Conservation (phyloP, 345 rosid genomes). For the Citrus sp. region DNA sequence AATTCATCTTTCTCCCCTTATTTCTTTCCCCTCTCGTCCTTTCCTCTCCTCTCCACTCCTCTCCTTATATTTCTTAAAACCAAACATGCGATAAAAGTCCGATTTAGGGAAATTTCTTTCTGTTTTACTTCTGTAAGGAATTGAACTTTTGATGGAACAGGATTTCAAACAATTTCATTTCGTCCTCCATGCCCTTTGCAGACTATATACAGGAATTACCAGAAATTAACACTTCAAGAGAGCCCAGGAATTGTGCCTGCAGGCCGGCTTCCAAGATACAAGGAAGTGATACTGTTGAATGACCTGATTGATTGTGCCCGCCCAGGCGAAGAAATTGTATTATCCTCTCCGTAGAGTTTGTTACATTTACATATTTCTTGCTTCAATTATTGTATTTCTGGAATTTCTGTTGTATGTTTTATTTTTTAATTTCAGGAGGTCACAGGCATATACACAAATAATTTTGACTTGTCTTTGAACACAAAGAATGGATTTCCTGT, state of each 20-base stretch:
- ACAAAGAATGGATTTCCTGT: conserved; percentile 98
- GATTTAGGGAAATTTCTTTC: background rate
- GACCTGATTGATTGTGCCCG: conserved; percentile 97
- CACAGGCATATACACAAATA: conserved; percentile 91
- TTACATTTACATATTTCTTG: background rate
- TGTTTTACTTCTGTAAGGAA: background rate
- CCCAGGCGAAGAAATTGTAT: conserved; percentile 96
- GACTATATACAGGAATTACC: conserved; percentile 96
- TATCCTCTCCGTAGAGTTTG: conserved; percentile 15
- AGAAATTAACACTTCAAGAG: conserved; percentile 96
- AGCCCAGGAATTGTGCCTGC: conserved; percentile 99
- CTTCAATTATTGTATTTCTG: background rate
- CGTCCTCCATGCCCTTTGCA: conserved; percentile 30
- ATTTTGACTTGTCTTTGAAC: conserved; percentile 89
- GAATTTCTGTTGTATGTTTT: background rate
- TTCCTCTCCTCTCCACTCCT: no score
- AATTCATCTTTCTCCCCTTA: no score
- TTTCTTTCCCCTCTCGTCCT: no score
- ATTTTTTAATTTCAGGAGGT: conserved; percentile 62
- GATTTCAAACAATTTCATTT: background rate
- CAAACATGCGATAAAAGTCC: no score
- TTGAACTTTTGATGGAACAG: background rate
- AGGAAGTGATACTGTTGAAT: conserved; percentile 90
- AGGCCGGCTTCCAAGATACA: conserved; percentile 97
- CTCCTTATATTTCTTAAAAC: no score